Conservation (phyloP, 2,329 filamentous ascomycete species). For the Aspergillus jensenii region DNA sequence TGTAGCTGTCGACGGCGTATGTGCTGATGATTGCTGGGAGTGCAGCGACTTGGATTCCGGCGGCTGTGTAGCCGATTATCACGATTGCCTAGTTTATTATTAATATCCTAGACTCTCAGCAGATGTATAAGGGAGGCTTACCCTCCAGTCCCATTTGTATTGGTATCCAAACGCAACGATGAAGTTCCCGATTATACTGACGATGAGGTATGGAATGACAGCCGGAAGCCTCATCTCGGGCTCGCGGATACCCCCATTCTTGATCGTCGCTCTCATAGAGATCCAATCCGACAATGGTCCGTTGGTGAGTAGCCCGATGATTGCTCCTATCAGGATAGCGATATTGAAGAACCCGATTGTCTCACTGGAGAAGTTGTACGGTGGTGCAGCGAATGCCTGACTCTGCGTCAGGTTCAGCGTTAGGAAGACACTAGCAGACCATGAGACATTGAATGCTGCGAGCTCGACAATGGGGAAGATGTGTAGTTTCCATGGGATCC, state of each 20-base stretch:
- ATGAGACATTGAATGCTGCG: slow-evolving; percentile 61
- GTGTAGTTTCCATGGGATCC: slow-evolving; percentile 63
- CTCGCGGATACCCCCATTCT: slow-evolving; percentile 57
- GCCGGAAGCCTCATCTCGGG: slow-evolving; percentile 59
- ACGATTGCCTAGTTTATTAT: slow-evolving; percentile 43
- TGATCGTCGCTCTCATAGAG: slow-evolving; percentile 52
- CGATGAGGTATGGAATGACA: slow-evolving; percentile 57
- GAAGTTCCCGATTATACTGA: slow-evolving; percentile 60
- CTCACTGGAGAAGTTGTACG: slow-evolving; percentile 54
- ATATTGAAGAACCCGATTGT: slow-evolving; percentile 59
- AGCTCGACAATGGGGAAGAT: slow-evolving; percentile 64
- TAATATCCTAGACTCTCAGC: no score
- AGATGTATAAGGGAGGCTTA: slow-evolving; percentile 11
- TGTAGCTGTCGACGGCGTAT: slow-evolving; percentile 66
- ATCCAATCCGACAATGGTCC: slow-evolving; percentile 60
- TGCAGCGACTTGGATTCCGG: slow-evolving; percentile 59
- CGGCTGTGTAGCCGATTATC: slow-evolving; percentile 57
- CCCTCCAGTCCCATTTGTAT: slow-evolving; percentile 54
- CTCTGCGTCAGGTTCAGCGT: slow-evolving; percentile 61
- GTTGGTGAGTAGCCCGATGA: slow-evolving; percentile 56
- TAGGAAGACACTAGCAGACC: slow-evolving; percentile 58
- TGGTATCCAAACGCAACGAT: slow-evolving; percentile 56
- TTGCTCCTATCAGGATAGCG: slow-evolving; percentile 53
- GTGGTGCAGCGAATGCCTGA: slow-evolving; percentile 55
- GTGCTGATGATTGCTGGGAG: slow-evolving; percentile 58